These are phyloP conservation scores for Podospora pseudopauciseta DNA, from an alignment of 495 filamentous ascomycete genomes.

Conservation along the genomic window DNA sequence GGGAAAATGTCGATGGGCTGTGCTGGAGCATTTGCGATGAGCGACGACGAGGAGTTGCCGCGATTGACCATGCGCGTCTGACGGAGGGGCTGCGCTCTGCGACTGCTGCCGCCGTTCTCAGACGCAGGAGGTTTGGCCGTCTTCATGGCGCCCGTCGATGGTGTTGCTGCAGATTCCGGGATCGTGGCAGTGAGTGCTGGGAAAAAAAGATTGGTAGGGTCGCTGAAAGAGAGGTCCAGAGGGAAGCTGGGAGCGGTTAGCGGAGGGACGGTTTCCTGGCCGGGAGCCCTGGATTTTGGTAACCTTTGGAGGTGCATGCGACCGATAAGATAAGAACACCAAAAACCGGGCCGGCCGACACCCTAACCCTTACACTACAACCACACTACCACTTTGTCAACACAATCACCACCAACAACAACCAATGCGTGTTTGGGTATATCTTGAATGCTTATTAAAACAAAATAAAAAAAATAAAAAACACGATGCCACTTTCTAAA, in stretches of 20 bases:
- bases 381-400: not conserved
- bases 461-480: not conserved
- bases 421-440: not conserved
- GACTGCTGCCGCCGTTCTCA: conserved; percentile 41
- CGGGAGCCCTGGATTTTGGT: not conserved
- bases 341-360: not conserved
- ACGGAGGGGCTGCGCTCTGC: conserved; percentile 57
- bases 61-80: conserved; percentile 53
- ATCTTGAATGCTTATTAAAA: not conserved
- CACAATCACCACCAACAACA: not conserved
- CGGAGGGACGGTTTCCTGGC: not conserved
- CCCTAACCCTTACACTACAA: not conserved
- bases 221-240: not conserved
- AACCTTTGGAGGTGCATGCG: not conserved
- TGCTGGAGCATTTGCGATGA: conserved; percentile 31
- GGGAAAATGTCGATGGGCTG: conserved; percentile 70
- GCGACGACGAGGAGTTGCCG: conserved; percentile 38
- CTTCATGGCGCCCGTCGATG: conserved; percentile 41
- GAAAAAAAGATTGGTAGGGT: not conserved
- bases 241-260: not conserved
- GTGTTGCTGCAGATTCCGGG: not conserved
- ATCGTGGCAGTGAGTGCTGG: conserved; percentile 2
- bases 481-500: not conserved
- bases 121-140: conserved; percentile 44
- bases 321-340: not conserved